phyloP scores from a whole-genome alignment of 2,329 filamentous ascomycete species.

The Alternaria incomplexa region DNA sequence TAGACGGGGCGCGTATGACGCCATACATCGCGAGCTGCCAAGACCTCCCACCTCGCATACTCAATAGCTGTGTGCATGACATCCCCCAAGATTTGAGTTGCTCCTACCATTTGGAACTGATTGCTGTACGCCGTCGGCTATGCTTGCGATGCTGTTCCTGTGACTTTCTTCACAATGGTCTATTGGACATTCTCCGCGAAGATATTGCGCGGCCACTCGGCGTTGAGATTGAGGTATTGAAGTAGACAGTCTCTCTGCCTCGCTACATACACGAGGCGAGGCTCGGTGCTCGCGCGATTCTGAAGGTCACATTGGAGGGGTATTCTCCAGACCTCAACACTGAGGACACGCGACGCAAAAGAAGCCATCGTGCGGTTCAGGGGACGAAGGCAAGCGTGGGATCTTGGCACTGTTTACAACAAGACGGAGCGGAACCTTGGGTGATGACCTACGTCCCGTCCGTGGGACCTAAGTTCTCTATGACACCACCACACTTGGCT shows the following conservation, averaged over 20 bases:
- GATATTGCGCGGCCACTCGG: not conserved
- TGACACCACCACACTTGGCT: not conserved
- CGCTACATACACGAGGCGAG: not conserved
- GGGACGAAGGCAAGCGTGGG: not conserved
- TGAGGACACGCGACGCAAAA: not conserved
- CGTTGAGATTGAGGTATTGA: not conserved
- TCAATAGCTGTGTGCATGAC: not conserved
- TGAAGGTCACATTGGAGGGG: not conserved
- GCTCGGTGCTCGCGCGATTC: not conserved
- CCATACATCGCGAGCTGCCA: slow-evolving; percentile 17
- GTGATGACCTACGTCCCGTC: not conserved
- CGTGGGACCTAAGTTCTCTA: not conserved
- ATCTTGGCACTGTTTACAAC: not conserved
- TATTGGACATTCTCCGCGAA: not conserved
- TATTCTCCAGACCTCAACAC: not conserved
- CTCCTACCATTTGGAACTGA: not conserved
- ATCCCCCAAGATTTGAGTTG: not conserved
- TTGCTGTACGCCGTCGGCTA: not conserved
- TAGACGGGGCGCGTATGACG: slow-evolving; percentile 6
- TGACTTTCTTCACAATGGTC: not conserved
- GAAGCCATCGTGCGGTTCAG: not conserved
- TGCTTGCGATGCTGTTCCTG: not conserved
- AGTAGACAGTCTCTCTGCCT: not conserved
- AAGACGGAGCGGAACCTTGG: not conserved
- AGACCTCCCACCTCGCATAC: slow-evolving; percentile 1